Evolutionary conservation across 2,329 filamentous ascomycete species (phyloP), one percentile per base, ranked within the genome.

Genomic region (Sordariomycetes sp.): DNA sequence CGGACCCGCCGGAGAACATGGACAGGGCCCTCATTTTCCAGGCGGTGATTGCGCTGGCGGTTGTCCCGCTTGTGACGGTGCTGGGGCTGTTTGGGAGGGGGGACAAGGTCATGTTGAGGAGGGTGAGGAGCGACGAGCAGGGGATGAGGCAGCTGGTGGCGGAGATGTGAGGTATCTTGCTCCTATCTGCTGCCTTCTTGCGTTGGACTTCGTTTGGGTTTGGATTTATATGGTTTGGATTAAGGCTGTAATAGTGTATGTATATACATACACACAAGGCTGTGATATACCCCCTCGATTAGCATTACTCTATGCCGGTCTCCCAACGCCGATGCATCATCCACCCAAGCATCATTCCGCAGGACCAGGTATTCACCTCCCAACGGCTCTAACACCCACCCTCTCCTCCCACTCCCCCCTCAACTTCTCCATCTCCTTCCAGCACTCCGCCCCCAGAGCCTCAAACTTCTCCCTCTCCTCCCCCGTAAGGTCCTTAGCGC

Each of bases 1-100:
- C 74, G 1, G 64, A 70, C 39, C 88, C 87, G 15, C 85, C 86
- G 0, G 69, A 71, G 20, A 86, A 90, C 65, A 91, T 96, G 87
- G 80, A 78, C 63, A 76, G 78, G 24, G 82, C 87, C 1, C 73
- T 96, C 60, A 77, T 95, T 24, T 95, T 96, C 66, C 80, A 90
- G 62, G 88, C 88, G 1, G 84, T 89, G 2, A 59, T 96, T 10
- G 82, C 83, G 0, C 67, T 85, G 57, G 78, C 76, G 8, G 79
- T 81, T 10, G 75, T 87, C 51, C 87, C 89, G 10, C 68, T 87
- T 53, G 85, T 88, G 1, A 62, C 95, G 59, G 77, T 75, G 15
- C 67, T 95, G 35, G 89, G 90, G 0, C 63, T 86, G 51, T 87
- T 91, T 67, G 89, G 89, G 0, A 71, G 82, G 17, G 57, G 61